Base-by-base conservation (phyloP, 352 stramenopile genomes). In the Pythium aquatile region DNA sequence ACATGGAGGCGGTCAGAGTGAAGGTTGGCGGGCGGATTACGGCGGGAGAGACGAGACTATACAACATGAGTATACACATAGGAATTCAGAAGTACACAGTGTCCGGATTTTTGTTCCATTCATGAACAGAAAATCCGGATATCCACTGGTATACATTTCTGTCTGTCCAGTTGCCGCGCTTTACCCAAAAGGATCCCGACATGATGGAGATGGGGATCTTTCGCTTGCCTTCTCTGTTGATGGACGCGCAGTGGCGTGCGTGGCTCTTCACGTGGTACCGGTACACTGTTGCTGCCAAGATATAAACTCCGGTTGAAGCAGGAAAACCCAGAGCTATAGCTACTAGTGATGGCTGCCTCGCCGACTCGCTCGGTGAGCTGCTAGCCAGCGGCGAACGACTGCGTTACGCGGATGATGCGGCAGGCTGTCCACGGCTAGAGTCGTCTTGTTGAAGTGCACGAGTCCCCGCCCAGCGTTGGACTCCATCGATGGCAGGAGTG, bases 341-440 rank as follows among this genome's bases (percentile, higher is more conserved):
- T n/a, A 17, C 6, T 42, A 16, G 28, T 30, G 46, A 16, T 53
- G 46, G 37, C 37, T 42, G 37, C 10, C 11, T 42, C 37, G 37
- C 37, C 37, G 10, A 13, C 37, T 53, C 46, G 46, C 46, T 53
- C 20, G 16, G 37, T 40, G 30, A 26, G 37, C 37, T 47, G 20
- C 55, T 16, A 35, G 24, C 55, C 55, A 61, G 14, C 55, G 35
- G n/a, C 37, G 1, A 13, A 61, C 37, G 7, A 61, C 9, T 14
- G 37, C 20, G 28, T 61, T 61, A 24, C 20, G 17, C 37, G 37
- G 55, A 28, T 61, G 33, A 11, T 35, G 37, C 20, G 28, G 20
- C 5, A 61, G 40, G 13, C 17, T 40, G 17, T 24, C 20, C 16
- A 51, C 30, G 14, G 35, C 28, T 8, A 61, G 40, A 6, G 47